Percentiles rank a stretch among this genome's conserved stretches.
Conservation (phyloP, 202 grass and related monocot genomes). For the Brachypodium distachyon region DNA sequence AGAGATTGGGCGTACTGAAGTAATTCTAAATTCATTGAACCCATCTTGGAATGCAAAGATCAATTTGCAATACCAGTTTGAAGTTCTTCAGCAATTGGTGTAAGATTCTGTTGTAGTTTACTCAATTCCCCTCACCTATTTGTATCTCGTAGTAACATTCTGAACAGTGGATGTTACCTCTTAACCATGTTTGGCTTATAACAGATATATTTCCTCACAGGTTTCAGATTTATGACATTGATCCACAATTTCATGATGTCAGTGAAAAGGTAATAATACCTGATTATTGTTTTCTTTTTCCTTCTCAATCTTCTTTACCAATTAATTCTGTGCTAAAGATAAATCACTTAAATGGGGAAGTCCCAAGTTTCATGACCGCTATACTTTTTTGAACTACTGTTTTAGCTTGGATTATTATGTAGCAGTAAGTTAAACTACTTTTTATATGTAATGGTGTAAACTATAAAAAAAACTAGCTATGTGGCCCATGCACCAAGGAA, state of each 20-base stretch:
- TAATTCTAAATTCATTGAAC: slow-evolving; percentile 66
- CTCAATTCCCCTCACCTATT: slow-evolving; percentile 6
- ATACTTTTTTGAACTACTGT: neutral
- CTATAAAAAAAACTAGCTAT: neutral
- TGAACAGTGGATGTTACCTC: slow-evolving; percentile 1
- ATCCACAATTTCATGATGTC: slow-evolving; percentile 69
- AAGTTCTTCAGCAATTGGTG: slow-evolving; percentile 89
- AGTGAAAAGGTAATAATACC: slow-evolving; percentile 62
- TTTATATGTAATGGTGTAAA: neutral
- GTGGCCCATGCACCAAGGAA: no score
- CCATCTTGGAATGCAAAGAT: slow-evolving; percentile 79
- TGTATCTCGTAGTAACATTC: neutral
- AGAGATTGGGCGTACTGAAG: slow-evolving; percentile 95
- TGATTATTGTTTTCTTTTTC: neutral
- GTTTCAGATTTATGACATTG: slow-evolving; percentile 79
- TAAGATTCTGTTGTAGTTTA: slow-evolving; percentile 44
- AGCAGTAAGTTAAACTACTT: slow-evolving; percentile 4
- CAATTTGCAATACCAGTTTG: slow-evolving; percentile 80
- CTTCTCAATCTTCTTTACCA: neutral
- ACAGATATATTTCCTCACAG: slow-evolving; percentile 45
- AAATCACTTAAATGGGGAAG: neutral
- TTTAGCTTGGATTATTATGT: neutral
- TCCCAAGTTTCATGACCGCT: neutral
- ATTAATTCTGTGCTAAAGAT: neutral
- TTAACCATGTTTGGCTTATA: slow-evolving; percentile 23